phyloP scores from a whole-genome alignment of 352 stramenopile species.

The Globisporangium apiculatum region DNA sequence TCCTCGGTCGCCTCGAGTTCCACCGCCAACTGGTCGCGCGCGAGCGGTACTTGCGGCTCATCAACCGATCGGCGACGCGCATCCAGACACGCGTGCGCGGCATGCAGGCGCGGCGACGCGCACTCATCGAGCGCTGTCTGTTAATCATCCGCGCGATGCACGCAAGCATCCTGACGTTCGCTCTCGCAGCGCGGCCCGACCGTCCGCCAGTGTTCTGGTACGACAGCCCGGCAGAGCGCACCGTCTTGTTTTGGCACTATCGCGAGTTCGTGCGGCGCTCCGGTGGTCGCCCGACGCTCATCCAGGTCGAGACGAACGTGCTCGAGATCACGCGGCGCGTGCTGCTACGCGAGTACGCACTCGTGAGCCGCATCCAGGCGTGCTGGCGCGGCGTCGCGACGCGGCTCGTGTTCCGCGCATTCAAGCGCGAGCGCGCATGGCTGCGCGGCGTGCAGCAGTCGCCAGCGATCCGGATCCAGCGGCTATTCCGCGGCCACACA shows the following conservation, averaged over 20 bases:
- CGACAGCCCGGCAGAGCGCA: constrained; percentile 45
- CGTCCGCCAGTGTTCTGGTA: constrained; percentile 74
- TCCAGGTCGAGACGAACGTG: constrained; percentile 72
- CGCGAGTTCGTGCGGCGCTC: constrained; percentile 65
- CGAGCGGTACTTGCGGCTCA: constrained; percentile 43
- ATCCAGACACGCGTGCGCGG: constrained; percentile 59
- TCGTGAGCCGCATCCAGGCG: constrained; percentile 71
- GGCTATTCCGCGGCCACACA: constrained; percentile 39
- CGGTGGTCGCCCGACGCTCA: constrained; percentile 43
- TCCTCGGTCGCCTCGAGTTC: constrained; percentile 51
- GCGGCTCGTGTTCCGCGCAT: constrained; percentile 52
- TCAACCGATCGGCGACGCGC: constrained; percentile 36
- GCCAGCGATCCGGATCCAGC: constrained; percentile 66
- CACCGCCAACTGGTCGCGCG: constrained; percentile 32
- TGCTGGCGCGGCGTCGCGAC: constrained; percentile 54
- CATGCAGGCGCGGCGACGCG: constrained; percentile 46
- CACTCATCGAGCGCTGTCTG: constrained; percentile 63
- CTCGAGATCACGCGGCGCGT: constrained; percentile 63
- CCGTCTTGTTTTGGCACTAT: constrained; percentile 70
- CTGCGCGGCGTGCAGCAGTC: constrained; percentile 50
- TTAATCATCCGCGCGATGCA: constrained; percentile 50
- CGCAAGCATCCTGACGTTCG: constrained; percentile 35
- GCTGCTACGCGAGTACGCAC: constrained; percentile 43
- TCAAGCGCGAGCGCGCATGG: constrained; percentile 61
- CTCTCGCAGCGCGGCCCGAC: constrained; percentile 24